Conservation (phyloP, 2,329 filamentous ascomycete species). For the Talaromyces sp. region DNA sequence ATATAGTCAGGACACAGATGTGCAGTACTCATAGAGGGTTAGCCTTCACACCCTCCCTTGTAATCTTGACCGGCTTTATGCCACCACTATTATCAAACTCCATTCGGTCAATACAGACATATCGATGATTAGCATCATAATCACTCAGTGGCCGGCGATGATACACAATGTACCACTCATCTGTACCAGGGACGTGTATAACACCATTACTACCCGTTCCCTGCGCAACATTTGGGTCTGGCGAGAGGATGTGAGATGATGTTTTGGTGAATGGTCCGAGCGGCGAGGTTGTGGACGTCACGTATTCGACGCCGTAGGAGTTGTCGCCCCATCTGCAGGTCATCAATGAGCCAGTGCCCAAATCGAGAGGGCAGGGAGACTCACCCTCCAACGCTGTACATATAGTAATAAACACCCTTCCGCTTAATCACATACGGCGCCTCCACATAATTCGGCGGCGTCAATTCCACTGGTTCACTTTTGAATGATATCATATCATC, state of each 20-base stretch:
- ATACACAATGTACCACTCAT: slow-evolving; percentile 47
- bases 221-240: slow-evolving; percentile 26
- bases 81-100: slow-evolving; percentile 44
- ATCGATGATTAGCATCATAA: slow-evolving; percentile 46
- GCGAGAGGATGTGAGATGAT: slow-evolving; percentile 33
- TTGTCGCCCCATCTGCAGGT: slow-evolving; percentile 43
- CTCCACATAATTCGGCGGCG: slow-evolving; percentile 46
- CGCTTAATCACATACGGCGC: slow-evolving; percentile 46
- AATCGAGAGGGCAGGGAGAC: slow-evolving; percentile 11
- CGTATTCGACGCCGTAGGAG: slow-evolving; percentile 46
- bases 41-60: slow-evolving; percentile 27
- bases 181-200: slow-evolving; percentile 34
- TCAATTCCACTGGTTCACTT: slow-evolving; percentile 46
- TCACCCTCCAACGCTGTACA: slow-evolving; percentile 45
- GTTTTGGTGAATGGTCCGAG: slow-evolving; percentile 40
- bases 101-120: slow-evolving; percentile 49
- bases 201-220: slow-evolving; percentile 45
- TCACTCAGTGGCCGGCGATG: slow-evolving; percentile 47
- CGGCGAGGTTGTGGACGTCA: slow-evolving; percentile 37
- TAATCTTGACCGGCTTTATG: slow-evolving; percentile 39
- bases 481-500: slow-evolving; percentile 46
- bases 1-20: neutral
- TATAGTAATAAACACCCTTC: slow-evolving; percentile 42
- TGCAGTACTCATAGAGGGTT: slow-evolving; percentile 11
- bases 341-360: neutral